Percentiles rank a stretch among this genome's conserved stretches.
Evolutionary conservation across 2,329 filamentous ascomycete genomes (phyloP).

Genomic region (Calonectria honghensis): DNA sequence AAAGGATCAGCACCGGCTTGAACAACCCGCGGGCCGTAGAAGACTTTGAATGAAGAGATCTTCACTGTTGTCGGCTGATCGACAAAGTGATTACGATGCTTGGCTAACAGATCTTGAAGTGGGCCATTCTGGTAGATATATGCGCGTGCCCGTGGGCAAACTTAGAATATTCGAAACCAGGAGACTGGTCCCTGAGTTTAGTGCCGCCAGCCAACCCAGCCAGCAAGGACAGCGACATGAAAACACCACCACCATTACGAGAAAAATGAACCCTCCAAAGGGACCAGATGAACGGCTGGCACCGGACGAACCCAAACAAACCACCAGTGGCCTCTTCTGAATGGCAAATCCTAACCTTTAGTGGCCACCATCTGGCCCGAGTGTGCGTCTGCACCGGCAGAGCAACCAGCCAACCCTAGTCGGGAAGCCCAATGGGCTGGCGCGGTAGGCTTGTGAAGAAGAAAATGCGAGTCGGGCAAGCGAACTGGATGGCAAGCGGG

Average conservation of each 20-base stretch:
- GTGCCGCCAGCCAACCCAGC: background rate
- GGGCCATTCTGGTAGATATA: constrained; percentile 15
- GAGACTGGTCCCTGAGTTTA: background rate
- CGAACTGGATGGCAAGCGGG: background rate
- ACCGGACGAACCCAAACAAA: background rate
- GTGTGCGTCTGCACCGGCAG: constrained; percentile 9
- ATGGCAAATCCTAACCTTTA: background rate
- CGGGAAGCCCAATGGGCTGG: background rate
- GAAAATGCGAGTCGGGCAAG: background rate
- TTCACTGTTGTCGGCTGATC: background rate
- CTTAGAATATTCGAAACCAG: constrained; percentile 1
- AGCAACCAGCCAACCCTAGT: background rate
- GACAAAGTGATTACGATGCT: background rate
- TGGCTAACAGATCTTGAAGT: constrained; percentile 4
- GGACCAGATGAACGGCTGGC: background rate
- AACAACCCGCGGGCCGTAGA: background rate
- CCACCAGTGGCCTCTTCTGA: background rate
- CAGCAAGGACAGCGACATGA: background rate
- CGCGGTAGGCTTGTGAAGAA: background rate
- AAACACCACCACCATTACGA: background rate
- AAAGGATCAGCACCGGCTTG: background rate
- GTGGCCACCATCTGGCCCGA: background rate
- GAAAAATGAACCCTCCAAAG: background rate
- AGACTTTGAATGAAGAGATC: constrained; percentile 5
- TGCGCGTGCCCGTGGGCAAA: background rate